Evolutionary conservation across 2,329 filamentous ascomycete genomes (phyloP).

Genomic region (Colletotrichum viniferum): DNA sequence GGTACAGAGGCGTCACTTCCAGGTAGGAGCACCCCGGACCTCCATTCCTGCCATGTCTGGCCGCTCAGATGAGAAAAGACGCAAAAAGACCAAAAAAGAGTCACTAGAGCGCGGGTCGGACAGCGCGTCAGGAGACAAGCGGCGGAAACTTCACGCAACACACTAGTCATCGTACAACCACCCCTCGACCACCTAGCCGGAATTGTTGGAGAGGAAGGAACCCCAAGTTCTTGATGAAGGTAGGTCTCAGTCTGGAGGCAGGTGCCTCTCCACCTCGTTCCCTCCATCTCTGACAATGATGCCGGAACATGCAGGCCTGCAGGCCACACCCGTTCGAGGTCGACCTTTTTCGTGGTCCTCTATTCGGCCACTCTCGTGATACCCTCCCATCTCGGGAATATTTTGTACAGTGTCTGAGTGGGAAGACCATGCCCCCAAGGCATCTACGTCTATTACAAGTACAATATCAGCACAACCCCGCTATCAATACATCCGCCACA

Average conservation of each 20-base stretch:
- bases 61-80: neutral
- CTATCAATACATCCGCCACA: neutral
- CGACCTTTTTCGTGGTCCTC: fast-evolving
- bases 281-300: fast-evolving
- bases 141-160: neutral
- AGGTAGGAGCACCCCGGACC: neutral
- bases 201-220: neutral
- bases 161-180: neutral
- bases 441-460: neutral
- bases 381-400: neutral
- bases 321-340: neutral
- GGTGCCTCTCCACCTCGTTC: fast-evolving
- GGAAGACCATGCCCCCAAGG: neutral
- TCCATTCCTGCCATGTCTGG: fast-evolving
- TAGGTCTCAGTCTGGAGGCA: neutral
- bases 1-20: neutral
- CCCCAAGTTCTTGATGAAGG: neutral
- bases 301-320: neutral
- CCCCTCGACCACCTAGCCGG: neutral
- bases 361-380: neutral
- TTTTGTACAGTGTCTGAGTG: neutral
- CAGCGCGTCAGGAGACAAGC: fast-evolving
- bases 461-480: neutral
- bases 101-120: neutral
- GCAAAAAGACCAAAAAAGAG: neutral